Conservation (phyloP, 164 flowering plant genomes). For the Dillenia turbinata region DNA sequence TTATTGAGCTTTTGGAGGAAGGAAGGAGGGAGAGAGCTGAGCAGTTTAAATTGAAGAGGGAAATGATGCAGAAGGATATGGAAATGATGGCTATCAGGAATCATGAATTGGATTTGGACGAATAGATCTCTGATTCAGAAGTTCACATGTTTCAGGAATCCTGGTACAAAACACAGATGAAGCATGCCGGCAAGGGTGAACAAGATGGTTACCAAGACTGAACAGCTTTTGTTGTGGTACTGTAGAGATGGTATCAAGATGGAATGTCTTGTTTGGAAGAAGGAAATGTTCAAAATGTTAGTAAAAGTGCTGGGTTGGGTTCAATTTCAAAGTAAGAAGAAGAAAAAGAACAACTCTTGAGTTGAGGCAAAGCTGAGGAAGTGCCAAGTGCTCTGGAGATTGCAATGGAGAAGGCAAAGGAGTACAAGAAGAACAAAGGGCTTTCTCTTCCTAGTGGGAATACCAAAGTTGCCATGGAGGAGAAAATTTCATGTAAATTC, state of each 20-base stretch:
- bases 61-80: slow-evolving; percentile 7
- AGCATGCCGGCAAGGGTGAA: too few relatives aligned
- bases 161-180: too few relatives aligned
- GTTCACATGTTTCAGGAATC: too few relatives aligned
- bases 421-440: slow-evolving; percentile 21
- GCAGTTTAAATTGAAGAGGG: slow-evolving; percentile 33
- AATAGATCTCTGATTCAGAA: too few relatives aligned
- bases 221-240: too few relatives aligned
- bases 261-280: too few relatives aligned
- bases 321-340: too few relatives aligned
- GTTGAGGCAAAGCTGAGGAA: neutral
- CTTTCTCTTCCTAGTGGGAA: neutral
- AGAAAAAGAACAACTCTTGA: too few relatives aligned
- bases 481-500: slow-evolving; percentile 14
- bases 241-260: too few relatives aligned
- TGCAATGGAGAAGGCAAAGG: slow-evolving; percentile 22
- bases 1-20: slow-evolving; percentile 63
- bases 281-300: too few relatives aligned
- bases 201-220: too few relatives aligned
- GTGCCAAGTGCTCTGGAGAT: slow-evolving; percentile 19
- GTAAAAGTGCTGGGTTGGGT: too few relatives aligned
- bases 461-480: slow-evolving; percentile 7
- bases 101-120: slow-evolving; percentile 1
- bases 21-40: slow-evolving; percentile 48
- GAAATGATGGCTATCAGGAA: slow-evolving; percentile 23